Base-by-base conservation (phyloP, 257 asterid genomes). In the Solanum corneliomulleri region DNA sequence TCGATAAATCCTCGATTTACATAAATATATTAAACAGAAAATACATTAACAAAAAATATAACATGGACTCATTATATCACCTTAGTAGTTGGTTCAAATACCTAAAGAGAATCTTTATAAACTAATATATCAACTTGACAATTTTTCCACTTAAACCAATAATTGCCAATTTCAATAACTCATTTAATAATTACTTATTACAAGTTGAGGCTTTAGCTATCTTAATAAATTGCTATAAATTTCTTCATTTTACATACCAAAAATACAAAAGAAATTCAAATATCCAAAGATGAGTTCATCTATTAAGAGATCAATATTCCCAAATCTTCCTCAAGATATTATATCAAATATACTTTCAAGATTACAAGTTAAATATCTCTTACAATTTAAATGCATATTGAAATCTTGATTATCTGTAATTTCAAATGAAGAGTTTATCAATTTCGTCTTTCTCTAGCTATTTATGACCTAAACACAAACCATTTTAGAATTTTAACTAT, bases 1-100 rank as follows among this genome's bases (percentile, higher is more conserved):
- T 60, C 0, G 3, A 60, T 60, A 60, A 0, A 60, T 0, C 1
- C 7, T 60, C 9, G 0, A 60, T 60, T 9, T 21, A 10, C 14
- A 2, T 23, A 60, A 21, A 60, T 7, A 60, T 10, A 60, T 60
- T 23, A 60, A 60, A 60, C 69, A 12, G 14, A 20, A 56, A 7
- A 56, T 56, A 18, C 14, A 60, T 9, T 23, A 60, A 60, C 11
- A 60, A 60, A 9, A 23, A 10, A 3, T 20, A 15, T 56, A 56
- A 56, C 7, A 20, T 60, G 29, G 69, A 60, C 69, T 60, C 69
- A 60, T 60, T 23, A 60, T 60, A 23, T 60, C 29, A 60, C 69
- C 5, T 9, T 37, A 37, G 39, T 37, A 37, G 39, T 37, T 37
- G 39, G 7, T 37, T 37, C 39, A 37, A 37, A 37, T 37, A 37